Evolutionary conservation across 1,284 basidiomycete species (phyloP).

Genomic region (Melampsora larici-populina): DNA sequence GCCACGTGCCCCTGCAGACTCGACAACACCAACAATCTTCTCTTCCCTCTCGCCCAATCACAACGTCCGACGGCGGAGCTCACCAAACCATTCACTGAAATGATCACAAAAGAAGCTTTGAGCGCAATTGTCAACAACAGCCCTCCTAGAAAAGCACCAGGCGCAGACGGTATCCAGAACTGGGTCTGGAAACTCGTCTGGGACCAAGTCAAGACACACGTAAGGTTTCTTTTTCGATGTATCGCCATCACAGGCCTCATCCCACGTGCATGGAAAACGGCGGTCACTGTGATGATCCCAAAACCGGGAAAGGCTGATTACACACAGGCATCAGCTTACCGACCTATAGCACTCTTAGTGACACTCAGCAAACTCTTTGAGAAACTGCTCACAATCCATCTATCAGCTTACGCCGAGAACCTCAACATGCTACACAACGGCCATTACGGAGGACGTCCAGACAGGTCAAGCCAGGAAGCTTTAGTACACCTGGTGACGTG

Average conservation of each 20-base stretch:
- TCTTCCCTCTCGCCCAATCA: too few relatives aligned
- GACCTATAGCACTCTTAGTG: conserved; percentile 1
- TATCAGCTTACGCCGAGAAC: neutral
- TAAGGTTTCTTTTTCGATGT: too few relatives aligned
- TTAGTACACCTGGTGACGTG: neutral
- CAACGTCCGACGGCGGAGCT: too few relatives aligned
- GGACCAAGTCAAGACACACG: too few relatives aligned
- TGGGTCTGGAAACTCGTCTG: too few relatives aligned
- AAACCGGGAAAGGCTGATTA: neutral
- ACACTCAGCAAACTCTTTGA: neutral
- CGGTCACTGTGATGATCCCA: neutral
- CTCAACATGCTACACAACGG: neutral
- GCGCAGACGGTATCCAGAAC: too few relatives aligned
- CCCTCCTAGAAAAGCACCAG: too few relatives aligned
- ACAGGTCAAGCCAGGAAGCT: neutral
- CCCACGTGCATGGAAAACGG: neutral
- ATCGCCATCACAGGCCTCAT: neutral
- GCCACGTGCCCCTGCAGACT: too few relatives aligned
- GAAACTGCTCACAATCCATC: neutral
- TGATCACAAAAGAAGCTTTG: too few relatives aligned
- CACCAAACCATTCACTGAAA: too few relatives aligned
- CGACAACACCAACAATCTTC: too few relatives aligned
- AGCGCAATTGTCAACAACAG: too few relatives aligned
- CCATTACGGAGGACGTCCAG: neutral
- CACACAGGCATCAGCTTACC: neutral